These are phyloP conservation scores for Theobroma cacao DNA, from an alignment of 345 rosid genomes.

Conservation along the genomic window DNA sequence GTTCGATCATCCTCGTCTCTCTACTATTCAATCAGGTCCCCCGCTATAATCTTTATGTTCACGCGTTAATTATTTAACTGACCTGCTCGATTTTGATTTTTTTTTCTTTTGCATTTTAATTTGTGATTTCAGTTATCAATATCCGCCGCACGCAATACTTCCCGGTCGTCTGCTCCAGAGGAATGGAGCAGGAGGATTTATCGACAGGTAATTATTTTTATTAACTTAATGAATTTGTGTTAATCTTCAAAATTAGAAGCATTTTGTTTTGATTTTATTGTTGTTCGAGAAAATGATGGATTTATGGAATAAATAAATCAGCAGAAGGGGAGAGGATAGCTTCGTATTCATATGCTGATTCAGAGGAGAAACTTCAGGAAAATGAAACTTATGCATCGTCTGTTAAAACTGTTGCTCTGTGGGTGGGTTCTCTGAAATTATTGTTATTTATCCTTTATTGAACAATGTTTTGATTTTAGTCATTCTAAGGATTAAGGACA, in stretches of 20 bases:
- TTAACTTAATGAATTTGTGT: not conserved
- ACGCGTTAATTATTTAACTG: not conserved
- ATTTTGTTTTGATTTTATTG: not conserved
- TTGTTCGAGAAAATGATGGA: not conserved
- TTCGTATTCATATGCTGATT: conserved; percentile 25
- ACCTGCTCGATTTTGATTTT: conserved; percentile 9
- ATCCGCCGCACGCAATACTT: conserved; percentile 24
- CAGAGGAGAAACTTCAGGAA: conserved; percentile 31
- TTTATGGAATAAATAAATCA: conserved; percentile 23
- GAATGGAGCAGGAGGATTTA: conserved; percentile 53
- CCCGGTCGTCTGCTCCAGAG: conserved; percentile 43
- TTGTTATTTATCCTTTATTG: conserved; percentile 3
- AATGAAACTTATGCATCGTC: conserved; percentile 48
- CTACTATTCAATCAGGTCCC: conserved; percentile 33
- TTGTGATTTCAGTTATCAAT: conserved; percentile 23
- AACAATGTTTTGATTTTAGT: not conserved
- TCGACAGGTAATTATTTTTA: conserved; percentile 42
- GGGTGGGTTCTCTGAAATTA: conserved; percentile 49
- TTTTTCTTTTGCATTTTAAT: not conserved
- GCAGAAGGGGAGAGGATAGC: conserved; percentile 46
- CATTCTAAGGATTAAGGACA: conserved; percentile 17
- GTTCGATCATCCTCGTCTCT: conserved; percentile 27
- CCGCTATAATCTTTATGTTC: not conserved
- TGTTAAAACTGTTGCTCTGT: conserved; percentile 69
- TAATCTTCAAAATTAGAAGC: not conserved